Evolutionary conservation across 768 basidiomycete genomes (phyloP).

Genomic region (Epithele typhae): DNA sequence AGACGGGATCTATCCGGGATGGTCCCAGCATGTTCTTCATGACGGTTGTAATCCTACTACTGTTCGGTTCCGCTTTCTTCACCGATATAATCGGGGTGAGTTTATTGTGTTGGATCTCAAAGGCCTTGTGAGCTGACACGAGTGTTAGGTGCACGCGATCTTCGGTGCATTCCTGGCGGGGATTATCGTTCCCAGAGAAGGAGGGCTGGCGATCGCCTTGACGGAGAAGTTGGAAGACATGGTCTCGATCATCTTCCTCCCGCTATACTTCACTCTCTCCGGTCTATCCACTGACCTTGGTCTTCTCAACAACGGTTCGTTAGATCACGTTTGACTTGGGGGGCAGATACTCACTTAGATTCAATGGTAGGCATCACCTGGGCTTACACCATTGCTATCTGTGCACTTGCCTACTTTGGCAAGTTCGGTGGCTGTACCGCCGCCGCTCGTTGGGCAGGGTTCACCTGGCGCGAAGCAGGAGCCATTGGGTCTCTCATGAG

Average conservation of each 20-base stretch:
- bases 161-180: conserved; percentile 89
- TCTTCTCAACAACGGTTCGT: conserved; percentile 66
- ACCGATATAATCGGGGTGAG: conserved; percentile 82
- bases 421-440: conserved; percentile 86
- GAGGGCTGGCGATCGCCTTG: conserved; percentile 80
- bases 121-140: neutral
- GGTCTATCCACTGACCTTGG: conserved; percentile 89
- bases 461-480: conserved; percentile 73
- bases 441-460: conserved; percentile 65
- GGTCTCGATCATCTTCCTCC: conserved; percentile 85
- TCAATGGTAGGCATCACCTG: conserved; percentile 78
- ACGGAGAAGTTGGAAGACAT: conserved; percentile 97
- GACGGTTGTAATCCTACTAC: conserved; percentile 73
- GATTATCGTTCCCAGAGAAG: conserved; percentile 80
- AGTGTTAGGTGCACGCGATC: conserved; percentile 60
- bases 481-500: conserved; percentile 93
- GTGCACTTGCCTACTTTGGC: conserved; percentile 70
- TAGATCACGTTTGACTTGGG: too few relatives aligned
- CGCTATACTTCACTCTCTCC: conserved; percentile 92
- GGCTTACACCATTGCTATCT: conserved; percentile 84
- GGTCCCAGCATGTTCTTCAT: conserved; percentile 89
- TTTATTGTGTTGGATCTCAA: neutral
- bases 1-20: conserved; percentile 75
- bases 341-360: neutral
- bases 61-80: conserved; percentile 88